Conservation (phyloP, 441 rosid genomes). For the Erodium texanum region DNA sequence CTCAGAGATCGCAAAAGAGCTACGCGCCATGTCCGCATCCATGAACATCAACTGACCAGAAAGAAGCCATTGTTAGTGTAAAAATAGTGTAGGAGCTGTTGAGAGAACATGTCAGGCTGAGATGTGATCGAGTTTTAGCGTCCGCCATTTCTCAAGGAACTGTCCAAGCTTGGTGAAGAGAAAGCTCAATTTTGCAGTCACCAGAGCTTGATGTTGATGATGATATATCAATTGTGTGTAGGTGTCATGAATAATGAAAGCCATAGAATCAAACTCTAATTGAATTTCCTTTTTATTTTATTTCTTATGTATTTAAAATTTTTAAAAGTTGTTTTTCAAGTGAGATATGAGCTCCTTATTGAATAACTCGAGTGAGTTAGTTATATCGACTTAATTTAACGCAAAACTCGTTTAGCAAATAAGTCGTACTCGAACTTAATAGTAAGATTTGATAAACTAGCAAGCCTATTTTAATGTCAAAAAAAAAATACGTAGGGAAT, state of each 20-base stretch:
- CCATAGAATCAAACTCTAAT: not conserved
- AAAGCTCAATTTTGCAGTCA: constrained; percentile 13
- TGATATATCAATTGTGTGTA: not conserved
- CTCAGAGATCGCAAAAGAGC: constrained; percentile 40
- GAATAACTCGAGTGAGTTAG: no score
- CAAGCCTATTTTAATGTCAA: no score
- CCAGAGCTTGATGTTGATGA: not conserved
- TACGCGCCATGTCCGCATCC: constrained; percentile 46
- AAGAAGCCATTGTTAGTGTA: constrained; percentile 11
- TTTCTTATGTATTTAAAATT: no score
- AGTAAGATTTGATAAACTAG: no score
- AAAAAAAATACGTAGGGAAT: no score
- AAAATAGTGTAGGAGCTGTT: constrained; percentile 13
- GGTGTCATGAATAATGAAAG: not conserved
- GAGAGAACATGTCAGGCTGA: constrained; percentile 14
- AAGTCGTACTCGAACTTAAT: no score
- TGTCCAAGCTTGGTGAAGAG: not conserved
- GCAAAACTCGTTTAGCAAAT: no score
- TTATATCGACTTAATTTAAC: no score
- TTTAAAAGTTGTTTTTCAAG: no score
- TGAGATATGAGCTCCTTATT: no score
- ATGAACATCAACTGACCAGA: constrained; percentile 25
- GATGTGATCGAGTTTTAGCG: constrained; percentile 16
- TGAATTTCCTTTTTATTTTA: no score
- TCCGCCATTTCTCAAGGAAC: constrained; percentile 16